phyloP scores from a whole-genome alignment of 2,329 filamentous ascomycete species.

The Aureobasidium vineae region DNA sequence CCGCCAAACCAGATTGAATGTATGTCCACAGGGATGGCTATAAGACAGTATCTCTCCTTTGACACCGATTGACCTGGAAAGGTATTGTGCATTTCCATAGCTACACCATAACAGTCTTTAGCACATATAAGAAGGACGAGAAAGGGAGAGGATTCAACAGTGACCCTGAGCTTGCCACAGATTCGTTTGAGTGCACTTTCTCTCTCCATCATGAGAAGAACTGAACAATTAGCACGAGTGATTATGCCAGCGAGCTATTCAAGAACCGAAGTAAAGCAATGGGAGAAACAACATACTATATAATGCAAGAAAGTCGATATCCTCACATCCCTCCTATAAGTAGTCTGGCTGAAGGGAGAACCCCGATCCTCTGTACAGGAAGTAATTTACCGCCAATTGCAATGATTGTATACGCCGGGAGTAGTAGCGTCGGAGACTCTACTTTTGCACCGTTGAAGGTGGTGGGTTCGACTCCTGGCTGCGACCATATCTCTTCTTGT shows the following conservation, averaged over 20 bases:
- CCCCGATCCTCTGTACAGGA: constrained; percentile 8
- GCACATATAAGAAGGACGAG: no score
- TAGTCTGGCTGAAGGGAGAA: neutral
- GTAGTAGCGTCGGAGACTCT: neutral
- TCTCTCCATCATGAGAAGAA: no score
- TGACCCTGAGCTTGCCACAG: no score
- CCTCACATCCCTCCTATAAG: neutral
- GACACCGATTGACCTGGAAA: no score
- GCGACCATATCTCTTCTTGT: neutral
- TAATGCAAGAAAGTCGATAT: neutral
- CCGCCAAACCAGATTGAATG: no score
- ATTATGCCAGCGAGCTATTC: neutral
- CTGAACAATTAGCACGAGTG: neutral
- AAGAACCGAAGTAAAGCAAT: neutral
- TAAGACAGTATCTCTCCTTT: no score
- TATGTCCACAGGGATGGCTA: neutral
- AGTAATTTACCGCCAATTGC: constrained; percentile 2
- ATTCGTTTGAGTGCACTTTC: no score
- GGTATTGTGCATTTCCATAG: no score
- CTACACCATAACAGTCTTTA: no score
- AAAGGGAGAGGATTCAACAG: no score
- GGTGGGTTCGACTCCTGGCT: neutral
- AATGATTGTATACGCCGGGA: constrained; percentile 9
- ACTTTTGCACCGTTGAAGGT: neutral
- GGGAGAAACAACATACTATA: neutral